Base-by-base conservation (phyloP, 2,329 filamentous ascomycete genomes). In the Aureobasidium namibiae region DNA sequence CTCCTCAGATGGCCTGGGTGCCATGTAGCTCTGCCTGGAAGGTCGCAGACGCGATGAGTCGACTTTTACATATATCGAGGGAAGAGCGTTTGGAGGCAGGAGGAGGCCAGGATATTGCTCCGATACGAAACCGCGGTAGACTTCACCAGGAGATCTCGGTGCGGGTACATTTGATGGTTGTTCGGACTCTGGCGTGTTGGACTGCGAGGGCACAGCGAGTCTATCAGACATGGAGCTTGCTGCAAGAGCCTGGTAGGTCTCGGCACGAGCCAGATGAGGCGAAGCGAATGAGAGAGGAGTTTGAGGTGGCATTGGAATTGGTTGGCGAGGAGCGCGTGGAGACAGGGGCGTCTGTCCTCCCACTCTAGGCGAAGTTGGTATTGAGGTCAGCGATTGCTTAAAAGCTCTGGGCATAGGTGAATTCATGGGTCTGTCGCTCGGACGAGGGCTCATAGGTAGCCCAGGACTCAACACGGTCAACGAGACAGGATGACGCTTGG, bases 1-100 rank as follows among this genome's bases (percentile, higher is more conserved):
- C 69, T 96, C 92, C 60, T 96, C 92, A 21, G 88, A 78, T 62
- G 89, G 86, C 53, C 85, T 92, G 11, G 91, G 78, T 1, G 86
- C 89, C 67, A 96, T 78, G 65, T 94, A 82, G 70, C 92, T 96
- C 38, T 90, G 85, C 63, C 92, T 81, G 0, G 92, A 96, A 14
- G 92, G 94, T 69, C 90, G 91, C 78, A 99, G 85, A n/a, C 94
- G 86, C 23, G 94, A 97, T 4, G 94, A 97, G 3, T 91, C 90
- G 4, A 96, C 92, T 70, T 83, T 89, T 49, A 96, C 85, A 63
- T 88, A 83, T 59, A 99, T 87, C 1, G 89, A 90, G 3, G 90
- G 88, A 8, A 99, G 78, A 6, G 92, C 91, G 70, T 95, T 95
- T 0, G 94, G 92, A 10, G 91, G 86, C 1, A 99, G 78, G 23